A percentile compares a stretch with the other conserved stretches of the same genome.
These are phyloP conservation scores for Petunia secreta DNA, from an alignment of 257 asterid genomes.

Conservation along the genomic window DNA sequence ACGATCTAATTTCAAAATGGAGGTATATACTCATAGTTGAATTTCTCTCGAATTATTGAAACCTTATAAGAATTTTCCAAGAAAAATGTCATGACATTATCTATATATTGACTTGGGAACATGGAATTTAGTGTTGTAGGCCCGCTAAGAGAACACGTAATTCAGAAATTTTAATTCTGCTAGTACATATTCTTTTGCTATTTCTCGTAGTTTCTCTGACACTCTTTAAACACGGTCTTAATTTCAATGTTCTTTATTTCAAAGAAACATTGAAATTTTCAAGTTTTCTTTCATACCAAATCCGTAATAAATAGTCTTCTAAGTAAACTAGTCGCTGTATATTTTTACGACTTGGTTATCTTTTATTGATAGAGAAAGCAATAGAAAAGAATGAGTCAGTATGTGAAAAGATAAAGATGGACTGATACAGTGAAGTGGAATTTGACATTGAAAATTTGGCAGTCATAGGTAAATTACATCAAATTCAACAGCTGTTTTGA, in stretches of 20 bases:
- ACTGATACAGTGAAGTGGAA: background rate
- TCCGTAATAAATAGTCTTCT: background rate
- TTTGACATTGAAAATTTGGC: background rate
- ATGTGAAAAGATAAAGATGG: background rate
- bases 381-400: conserved; percentile 8
- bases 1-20: background rate
- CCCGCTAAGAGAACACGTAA: background rate
- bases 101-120: background rate
- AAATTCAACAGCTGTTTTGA: background rate
- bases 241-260: too few species aligned
- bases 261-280: too few species aligned
- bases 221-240: background rate
- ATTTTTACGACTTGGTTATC: background rate
- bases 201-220: background rate
- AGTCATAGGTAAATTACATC: background rate
- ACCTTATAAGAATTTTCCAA: conserved; percentile 1
- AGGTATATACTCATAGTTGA: background rate
- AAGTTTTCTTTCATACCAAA: background rate
- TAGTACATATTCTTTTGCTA: background rate
- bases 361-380: background rate
- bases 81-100: background rate
- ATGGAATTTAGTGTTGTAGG: background rate
- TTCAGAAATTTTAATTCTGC: background rate
- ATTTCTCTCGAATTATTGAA: background rate
- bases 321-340: too few species aligned